Evolutionary conservation across 352 stramenopile genomes (phyloP).

Genomic region (Phytophthora meadii): DNA sequence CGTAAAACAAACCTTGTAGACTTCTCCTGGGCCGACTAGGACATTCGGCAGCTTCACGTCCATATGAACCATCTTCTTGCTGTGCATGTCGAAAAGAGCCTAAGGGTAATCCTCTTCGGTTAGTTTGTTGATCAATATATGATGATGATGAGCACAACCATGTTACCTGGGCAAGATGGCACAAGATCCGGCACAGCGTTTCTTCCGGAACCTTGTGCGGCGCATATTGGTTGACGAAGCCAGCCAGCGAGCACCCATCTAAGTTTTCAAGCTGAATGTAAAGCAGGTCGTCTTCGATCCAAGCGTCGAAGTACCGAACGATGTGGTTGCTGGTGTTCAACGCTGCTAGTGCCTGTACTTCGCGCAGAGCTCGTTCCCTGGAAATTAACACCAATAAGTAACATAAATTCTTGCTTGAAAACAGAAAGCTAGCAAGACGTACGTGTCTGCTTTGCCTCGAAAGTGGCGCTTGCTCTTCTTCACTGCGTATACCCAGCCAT

Average conservation of each 20-base stretch:
- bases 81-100: constrained; percentile 85
- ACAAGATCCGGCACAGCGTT: constrained; percentile 77
- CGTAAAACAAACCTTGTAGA: constrained; percentile 70
- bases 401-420: constrained; percentile 1
- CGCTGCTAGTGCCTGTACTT: constrained; percentile 86
- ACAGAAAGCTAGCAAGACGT: constrained; percentile 25
- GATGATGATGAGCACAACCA: not conserved
- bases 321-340: constrained; percentile 80
- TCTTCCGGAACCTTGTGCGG: constrained; percentile 75
- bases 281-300: constrained; percentile 89
- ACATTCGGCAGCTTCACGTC: constrained; percentile 90
- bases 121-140: no score
- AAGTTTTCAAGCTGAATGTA: constrained; percentile 90
- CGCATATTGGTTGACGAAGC: constrained; percentile 70
- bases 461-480: constrained; percentile 91
- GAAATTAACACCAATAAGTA: not conserved
- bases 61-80: constrained; percentile 88
- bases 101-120: constrained; percentile 16
- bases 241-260: constrained; percentile 65
- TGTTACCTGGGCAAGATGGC: constrained; percentile 72
- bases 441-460: constrained; percentile 84
- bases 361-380: constrained; percentile 77
- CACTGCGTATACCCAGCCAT: constrained; percentile 87
- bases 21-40: constrained; percentile 57
- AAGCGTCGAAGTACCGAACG: constrained; percentile 89